Percentiles rank a stretch among this genome's conserved stretches.
Evolutionary conservation across 129 eudicot genomes (phyloP).

Genomic region (Ambrosia artemisiifolia): DNA sequence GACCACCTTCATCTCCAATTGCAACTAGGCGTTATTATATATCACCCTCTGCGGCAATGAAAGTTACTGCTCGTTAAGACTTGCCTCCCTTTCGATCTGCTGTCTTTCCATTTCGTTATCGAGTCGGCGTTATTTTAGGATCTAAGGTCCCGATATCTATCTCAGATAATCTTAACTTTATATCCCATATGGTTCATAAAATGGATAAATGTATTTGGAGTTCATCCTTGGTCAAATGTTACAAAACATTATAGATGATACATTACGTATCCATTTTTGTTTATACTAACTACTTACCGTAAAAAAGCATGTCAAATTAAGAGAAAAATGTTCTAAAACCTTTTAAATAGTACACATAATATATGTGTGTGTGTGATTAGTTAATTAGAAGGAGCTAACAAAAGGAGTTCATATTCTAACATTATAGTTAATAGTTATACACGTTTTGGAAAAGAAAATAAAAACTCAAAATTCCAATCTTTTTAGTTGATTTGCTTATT

Average conservation of each 20-base stretch:
- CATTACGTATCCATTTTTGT: no score
- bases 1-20: constrained; percentile 37
- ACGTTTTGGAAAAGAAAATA: not conserved
- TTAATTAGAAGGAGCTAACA: no score
- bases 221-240: no score
- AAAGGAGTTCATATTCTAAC: not conserved
- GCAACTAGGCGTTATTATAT: constrained; percentile 30
- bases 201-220: no score
- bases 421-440: not conserved
- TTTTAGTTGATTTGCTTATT: no score
- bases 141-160: not conserved
- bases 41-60: constrained; percentile 24
- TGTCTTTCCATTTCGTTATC: not conserved
- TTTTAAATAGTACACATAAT: no score
- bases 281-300: no score
- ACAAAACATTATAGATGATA: no score
- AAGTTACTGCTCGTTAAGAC: constrained; percentile 19
- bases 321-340: no score
- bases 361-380: no score
- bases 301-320: no score
- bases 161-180: not conserved
- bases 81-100: not conserved
- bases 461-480: not conserved
- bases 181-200: no score
- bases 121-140: constrained; percentile 7